Conservation (phyloP, 129 eudicot species). For the Helianthus annuus region DNA sequence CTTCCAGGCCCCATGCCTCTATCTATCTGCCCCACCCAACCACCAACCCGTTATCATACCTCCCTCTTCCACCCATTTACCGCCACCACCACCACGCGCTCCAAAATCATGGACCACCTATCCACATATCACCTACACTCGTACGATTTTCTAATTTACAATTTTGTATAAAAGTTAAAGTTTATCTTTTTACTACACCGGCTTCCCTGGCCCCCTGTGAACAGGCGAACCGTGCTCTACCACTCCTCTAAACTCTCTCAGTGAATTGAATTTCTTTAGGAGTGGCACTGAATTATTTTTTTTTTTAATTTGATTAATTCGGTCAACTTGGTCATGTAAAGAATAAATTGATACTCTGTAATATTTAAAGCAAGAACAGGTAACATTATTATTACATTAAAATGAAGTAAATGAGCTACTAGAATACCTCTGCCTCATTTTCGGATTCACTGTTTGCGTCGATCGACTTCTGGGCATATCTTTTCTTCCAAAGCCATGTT, state of each 20-base stretch:
- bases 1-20: not conserved
- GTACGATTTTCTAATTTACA: not conserved
- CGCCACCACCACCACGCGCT: not conserved
- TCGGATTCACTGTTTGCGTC: slow-evolving; percentile 44
- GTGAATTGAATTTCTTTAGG: not conserved
- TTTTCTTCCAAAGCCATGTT: slow-evolving; percentile 85
- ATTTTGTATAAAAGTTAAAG: not conserved
- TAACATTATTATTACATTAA: slow-evolving; percentile 10
- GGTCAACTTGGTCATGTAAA: slow-evolving; percentile 17
- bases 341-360: slow-evolving; percentile 3
- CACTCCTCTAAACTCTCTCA: not conserved
- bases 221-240: too few relatives aligned
- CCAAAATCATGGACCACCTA: not conserved
- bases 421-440: slow-evolving; percentile 58
- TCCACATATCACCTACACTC: not conserved
- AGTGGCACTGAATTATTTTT: not conserved
- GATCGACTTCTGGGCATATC: slow-evolving; percentile 62
- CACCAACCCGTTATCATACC: not conserved
- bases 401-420: slow-evolving; percentile 17
- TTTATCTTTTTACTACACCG: too few relatives aligned
- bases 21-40: not conserved
- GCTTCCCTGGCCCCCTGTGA: too few relatives aligned
- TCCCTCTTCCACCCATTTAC: slow-evolving; percentile 16
- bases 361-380: slow-evolving; percentile 8
- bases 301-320: not conserved